Conservation (phyloP, 2,329 filamentous ascomycete genomes). For the Colletotrichum sp. region DNA sequence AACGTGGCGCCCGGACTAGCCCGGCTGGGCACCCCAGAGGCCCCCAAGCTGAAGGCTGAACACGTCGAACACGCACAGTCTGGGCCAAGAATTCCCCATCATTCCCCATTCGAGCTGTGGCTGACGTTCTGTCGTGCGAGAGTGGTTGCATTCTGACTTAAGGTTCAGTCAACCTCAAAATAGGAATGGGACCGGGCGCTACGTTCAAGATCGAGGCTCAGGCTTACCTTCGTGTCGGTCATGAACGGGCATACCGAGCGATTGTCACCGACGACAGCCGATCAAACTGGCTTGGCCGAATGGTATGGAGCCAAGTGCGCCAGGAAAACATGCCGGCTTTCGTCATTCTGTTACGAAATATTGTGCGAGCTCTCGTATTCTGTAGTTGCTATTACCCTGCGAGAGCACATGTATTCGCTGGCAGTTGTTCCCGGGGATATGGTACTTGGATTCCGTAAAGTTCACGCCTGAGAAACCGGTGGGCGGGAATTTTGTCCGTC, state of each 20-base stretch:
- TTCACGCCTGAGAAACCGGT: background rate
- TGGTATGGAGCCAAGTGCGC: background rate
- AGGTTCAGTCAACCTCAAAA: background rate
- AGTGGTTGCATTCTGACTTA: background rate
- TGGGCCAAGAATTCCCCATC: background rate
- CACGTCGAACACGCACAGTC: background rate
- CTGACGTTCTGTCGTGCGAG: background rate
- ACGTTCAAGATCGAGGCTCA: background rate
- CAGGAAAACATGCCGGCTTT: background rate
- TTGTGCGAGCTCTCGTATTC: background rate
- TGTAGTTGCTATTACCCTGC: background rate
- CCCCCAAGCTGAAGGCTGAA: background rate
- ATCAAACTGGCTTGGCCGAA: background rate
- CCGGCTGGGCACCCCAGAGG: background rate
- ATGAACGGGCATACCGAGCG: background rate
- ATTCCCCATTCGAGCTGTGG: background rate
- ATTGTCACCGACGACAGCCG: background rate
- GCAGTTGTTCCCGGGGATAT: background rate
- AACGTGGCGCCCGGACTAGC: constrained; percentile 2
- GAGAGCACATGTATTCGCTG: background rate
- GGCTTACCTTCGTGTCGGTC: background rate
- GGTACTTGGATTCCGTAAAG: background rate
- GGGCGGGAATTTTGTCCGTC: background rate
- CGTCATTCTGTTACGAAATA: background rate
- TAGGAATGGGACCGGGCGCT: background rate